Evolutionary conservation across 148 eudicot species (phyloP), one percentile per base, ranked within the genome.

Genomic region (Cornus suecica): DNA sequence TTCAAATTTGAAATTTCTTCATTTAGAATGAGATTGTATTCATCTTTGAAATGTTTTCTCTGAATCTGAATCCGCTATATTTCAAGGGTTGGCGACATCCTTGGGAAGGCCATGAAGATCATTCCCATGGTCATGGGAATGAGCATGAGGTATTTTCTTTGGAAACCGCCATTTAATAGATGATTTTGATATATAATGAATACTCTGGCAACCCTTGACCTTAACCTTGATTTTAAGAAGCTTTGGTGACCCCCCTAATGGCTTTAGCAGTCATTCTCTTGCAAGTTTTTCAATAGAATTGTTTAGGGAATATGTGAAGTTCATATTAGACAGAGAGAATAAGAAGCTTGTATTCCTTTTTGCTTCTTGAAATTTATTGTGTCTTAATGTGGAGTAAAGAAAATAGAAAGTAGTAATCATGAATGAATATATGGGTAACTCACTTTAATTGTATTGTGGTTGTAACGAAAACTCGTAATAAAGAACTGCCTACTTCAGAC

Each of bases 61-160:
- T 73, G 45, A 77, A 34, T 15, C 37, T 62, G 7, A n/a, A n/a
- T n/a, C 23, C 75, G n/a, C 32, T 86, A 22, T 58, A 27, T 66
- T 37, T 65, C 66, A 65, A 94, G 98, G 98, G 98, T 41, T 94
- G 93, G 98, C 84, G 98, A 72, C 98, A 94, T 82, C 98, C 98
- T 27, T 94, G 98, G 98, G 98, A 94, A 9, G 98, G 97, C 27
- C 97, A 93, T 82, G 95, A 76, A 67, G 97, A 88, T 68, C 94
- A 87, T 68, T 77, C 84, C 51, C 41, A 80, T 74, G 94, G 77
- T 37, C 88, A 89, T 82, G 93, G 89, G 34, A 5, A 5, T 73
- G 87, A 83, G 23, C 87, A 85, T 72, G 83, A 88, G 87, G 84
- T 84, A 70, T 27, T 71, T 56, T 63, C 69, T 74, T 74, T 26